Percentiles rank a stretch among this genome's conserved stretches.
These are phyloP conservation scores for Kitagawia praeruptora DNA, from an alignment of 129 eudicot genomes.

Conservation along the genomic window DNA sequence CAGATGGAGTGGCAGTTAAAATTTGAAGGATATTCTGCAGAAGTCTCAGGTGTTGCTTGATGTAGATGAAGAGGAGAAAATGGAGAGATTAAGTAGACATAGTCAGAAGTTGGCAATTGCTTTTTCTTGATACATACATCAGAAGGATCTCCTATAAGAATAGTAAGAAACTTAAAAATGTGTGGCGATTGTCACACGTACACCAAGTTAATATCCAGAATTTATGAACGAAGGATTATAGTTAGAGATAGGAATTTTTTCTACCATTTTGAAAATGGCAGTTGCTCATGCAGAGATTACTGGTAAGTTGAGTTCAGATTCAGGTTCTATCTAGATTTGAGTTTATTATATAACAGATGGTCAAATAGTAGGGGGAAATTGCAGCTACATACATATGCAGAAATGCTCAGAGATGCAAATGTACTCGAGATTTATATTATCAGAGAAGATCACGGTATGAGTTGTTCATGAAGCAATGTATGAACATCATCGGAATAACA, in stretches of 20 bases:
- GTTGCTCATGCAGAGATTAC: slow-evolving; percentile 75
- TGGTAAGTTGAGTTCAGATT: slow-evolving; percentile 80
- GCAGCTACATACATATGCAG: slow-evolving; percentile 16
- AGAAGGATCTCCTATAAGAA: slow-evolving; percentile 38
- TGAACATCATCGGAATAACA: no score
- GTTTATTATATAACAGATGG: slow-evolving; percentile 8
- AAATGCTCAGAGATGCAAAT: slow-evolving; percentile 5
- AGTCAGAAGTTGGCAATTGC: slow-evolving; percentile 85
- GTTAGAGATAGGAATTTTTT: slow-evolving; percentile 78
- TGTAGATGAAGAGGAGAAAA: slow-evolving; percentile 74
- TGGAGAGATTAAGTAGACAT: slow-evolving; percentile 53
- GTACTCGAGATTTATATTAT: background rate
- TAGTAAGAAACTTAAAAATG: slow-evolving; percentile 80
- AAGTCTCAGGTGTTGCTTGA: slow-evolving; percentile 41
- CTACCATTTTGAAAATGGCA: slow-evolving; percentile 78
- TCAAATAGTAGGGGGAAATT: slow-evolving; percentile 21
- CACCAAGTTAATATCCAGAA: slow-evolving; percentile 59
- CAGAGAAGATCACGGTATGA: no score
- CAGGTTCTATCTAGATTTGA: slow-evolving; percentile 78
- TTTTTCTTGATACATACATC: slow-evolving; percentile 53
- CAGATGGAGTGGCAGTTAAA: slow-evolving; percentile 54
- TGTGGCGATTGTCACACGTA: slow-evolving; percentile 80
- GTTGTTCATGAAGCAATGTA: no score
- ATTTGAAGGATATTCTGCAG: slow-evolving; percentile 48
- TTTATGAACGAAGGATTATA: slow-evolving; percentile 51